Percentiles rank a stretch among this genome's conserved stretches.
phyloP scores from a whole-genome alignment of 495 filamentous ascomycete genomes.

The Platismatia glauca region DNA sequence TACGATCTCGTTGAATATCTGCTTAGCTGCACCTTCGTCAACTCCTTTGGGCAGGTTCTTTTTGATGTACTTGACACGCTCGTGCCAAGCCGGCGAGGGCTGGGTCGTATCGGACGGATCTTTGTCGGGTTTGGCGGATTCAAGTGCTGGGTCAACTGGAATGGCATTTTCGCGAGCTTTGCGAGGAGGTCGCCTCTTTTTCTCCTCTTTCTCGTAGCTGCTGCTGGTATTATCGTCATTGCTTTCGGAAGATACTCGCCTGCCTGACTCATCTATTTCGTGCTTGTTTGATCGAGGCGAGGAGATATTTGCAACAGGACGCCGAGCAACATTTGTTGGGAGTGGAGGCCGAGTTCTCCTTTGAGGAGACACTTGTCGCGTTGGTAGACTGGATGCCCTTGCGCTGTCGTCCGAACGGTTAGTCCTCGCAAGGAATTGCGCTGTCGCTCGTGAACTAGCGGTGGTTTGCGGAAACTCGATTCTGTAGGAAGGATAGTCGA shows the following conservation, averaged over 20 bases:
- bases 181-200: conserved; percentile 22
- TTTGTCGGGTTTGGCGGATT: conserved; percentile 37
- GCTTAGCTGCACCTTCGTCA: conserved; percentile 71
- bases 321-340: conserved; percentile 15
- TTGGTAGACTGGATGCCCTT: conserved; percentile 16
- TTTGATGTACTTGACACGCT: conserved; percentile 52
- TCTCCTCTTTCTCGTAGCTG: conserved; percentile 28
- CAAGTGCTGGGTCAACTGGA: conserved; percentile 16
- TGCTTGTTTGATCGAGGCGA: conserved; percentile 25
- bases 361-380: conserved; percentile 24
- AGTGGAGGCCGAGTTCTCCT: conserved; percentile 8
- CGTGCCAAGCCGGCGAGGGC: conserved; percentile 36
- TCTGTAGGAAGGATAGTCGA: conserved; percentile 27
- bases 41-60: conserved; percentile 71
- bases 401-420: conserved; percentile 16
- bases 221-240: conserved; percentile 34
- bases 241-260: conserved; percentile 30
- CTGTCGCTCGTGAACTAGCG: conserved; percentile 20
- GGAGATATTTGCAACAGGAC: conserved; percentile 27
- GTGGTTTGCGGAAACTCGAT: conserved; percentile 25
- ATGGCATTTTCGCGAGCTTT: conserved; percentile 21
- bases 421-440: conserved; percentile 21
- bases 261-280: conserved; percentile 19
- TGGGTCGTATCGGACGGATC: conserved; percentile 33
- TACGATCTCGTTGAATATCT: conserved; percentile 94